A percentile compares a stretch with the other conserved stretches of the same genome.
Evolutionary conservation across 2,329 filamentous ascomycete genomes (phyloP).

Genomic region (Calonectria pteridis): DNA sequence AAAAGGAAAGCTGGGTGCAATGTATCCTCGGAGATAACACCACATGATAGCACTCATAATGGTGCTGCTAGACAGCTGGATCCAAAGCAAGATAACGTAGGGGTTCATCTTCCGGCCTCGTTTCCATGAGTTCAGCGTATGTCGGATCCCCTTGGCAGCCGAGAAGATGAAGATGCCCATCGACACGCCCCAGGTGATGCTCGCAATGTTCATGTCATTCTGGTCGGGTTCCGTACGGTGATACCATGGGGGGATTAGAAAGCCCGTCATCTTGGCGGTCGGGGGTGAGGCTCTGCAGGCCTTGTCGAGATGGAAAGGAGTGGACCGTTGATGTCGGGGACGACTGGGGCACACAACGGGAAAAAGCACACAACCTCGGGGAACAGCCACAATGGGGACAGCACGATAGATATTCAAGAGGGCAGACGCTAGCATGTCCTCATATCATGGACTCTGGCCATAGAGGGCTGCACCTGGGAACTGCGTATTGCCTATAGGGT

Average conservation of each 20-base stretch:
- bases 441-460: slow-evolving; percentile 22
- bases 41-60: slow-evolving; percentile 44
- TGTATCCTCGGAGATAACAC: slow-evolving; percentile 42
- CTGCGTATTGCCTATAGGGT: slow-evolving; percentile 1
- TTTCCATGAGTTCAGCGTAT: slow-evolving; percentile 42
- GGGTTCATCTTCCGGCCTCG: slow-evolving; percentile 37
- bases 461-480: slow-evolving; percentile 11
- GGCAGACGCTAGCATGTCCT: slow-evolving; percentile 27
- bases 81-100: slow-evolving; percentile 42
- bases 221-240: slow-evolving; percentile 24
- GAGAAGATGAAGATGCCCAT: slow-evolving; percentile 44
- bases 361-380: not conserved
- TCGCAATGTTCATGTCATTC: slow-evolving; percentile 45
- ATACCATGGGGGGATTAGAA: slow-evolving; percentile 34
- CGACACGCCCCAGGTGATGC: slow-evolving; percentile 45
- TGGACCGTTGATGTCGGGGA: not conserved
- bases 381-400: slow-evolving; percentile 18
- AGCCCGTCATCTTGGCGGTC: slow-evolving; percentile 30
- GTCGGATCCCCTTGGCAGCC: slow-evolving; percentile 36
- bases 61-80: slow-evolving; percentile 40
- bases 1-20: slow-evolving; percentile 39
- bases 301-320: not conserved
- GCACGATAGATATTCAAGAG: slow-evolving; percentile 32
- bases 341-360: slow-evolving; percentile 1
- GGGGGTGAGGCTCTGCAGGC: slow-evolving; percentile 3